phyloP scores from a whole-genome alignment of 306 rosid genomes.

The Trifolium dubium region DNA sequence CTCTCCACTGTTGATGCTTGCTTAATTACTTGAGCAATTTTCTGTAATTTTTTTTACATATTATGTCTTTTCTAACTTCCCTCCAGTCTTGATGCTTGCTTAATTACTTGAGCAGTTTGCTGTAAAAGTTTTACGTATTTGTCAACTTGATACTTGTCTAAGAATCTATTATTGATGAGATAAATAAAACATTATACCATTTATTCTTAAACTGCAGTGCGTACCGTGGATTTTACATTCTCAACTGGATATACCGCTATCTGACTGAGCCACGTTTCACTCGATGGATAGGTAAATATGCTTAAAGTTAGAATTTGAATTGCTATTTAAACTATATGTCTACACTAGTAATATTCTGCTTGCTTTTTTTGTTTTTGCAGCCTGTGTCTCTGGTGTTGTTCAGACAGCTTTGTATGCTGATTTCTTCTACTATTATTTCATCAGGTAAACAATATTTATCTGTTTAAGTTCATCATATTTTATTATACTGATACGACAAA shows the following conservation, averaged over 20 bases:
- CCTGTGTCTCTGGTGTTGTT: slow-evolving; percentile 80
- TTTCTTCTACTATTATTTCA: slow-evolving; percentile 94
- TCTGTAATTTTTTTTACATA: too few relatives aligned
- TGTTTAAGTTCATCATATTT: background rate
- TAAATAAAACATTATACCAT: slow-evolving; percentile 10
- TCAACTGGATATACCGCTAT: slow-evolving; percentile 98
- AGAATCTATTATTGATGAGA: slow-evolving; percentile 11
- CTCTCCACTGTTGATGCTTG: slow-evolving; percentile 29
- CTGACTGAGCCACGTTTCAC: slow-evolving; percentile 70
- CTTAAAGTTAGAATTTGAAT: slow-evolving; percentile 11
- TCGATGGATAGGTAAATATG: slow-evolving; percentile 79
- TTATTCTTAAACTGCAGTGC: slow-evolving; percentile 69
- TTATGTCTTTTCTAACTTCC: slow-evolving; percentile 2
- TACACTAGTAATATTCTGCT: slow-evolving; percentile 18
- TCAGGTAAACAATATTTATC: slow-evolving; percentile 60
- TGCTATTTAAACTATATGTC: background rate
- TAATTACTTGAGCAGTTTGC: slow-evolving; percentile 6
- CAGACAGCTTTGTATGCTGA: slow-evolving; percentile 96
- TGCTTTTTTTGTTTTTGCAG: slow-evolving; percentile 52
- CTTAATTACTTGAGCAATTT: slow-evolving; percentile 6
- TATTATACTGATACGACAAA: background rate
- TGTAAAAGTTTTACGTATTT: background rate
- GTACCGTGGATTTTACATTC: slow-evolving; percentile 90
- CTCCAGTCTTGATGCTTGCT: slow-evolving; percentile 26
- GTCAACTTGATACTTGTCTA: slow-evolving; percentile 27